These are phyloP conservation scores for Chlamydomonas sp. DNA, from an alignment of 139 green algal species.

Conservation along the genomic window DNA sequence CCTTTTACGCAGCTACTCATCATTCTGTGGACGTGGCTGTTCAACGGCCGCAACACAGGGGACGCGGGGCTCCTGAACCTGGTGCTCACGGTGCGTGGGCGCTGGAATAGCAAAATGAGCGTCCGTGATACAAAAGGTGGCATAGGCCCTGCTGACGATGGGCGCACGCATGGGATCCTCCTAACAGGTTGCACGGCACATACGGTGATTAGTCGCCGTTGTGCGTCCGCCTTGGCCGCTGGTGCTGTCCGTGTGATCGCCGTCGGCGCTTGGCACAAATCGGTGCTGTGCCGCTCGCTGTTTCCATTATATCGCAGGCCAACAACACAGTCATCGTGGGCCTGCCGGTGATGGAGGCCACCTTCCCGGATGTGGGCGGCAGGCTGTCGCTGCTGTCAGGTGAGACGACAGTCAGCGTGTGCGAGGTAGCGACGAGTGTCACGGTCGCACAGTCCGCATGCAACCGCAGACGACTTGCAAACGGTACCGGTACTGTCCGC, in stretches of 20 bases:
- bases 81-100: constrained; percentile 27
- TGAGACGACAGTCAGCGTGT: not conserved
- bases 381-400: constrained; percentile 40
- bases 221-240: too few species aligned
- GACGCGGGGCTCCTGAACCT: constrained; percentile 27
- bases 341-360: constrained; percentile 39
- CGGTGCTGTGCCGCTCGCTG: not conserved
- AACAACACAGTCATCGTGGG: constrained; percentile 42
- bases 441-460: too few species aligned
- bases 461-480: too few species aligned
- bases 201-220: too few species aligned
- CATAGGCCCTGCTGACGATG: too few species aligned
- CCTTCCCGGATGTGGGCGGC: constrained; percentile 19
- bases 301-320: not conserved
- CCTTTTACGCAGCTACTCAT: not conserved
- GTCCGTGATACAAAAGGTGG: too few species aligned
- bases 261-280: too few species aligned
- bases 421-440: too few species aligned
- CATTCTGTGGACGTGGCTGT: not conserved
- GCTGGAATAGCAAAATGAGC: not conserved
- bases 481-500: too few species aligned
- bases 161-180: too few species aligned
- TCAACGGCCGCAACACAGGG: not conserved
- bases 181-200: too few species aligned
- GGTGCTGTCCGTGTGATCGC: too few species aligned